Base-by-base conservation (phyloP, 1,139 yeast species). In the Scheffersomyces illinoinensis region DNA sequence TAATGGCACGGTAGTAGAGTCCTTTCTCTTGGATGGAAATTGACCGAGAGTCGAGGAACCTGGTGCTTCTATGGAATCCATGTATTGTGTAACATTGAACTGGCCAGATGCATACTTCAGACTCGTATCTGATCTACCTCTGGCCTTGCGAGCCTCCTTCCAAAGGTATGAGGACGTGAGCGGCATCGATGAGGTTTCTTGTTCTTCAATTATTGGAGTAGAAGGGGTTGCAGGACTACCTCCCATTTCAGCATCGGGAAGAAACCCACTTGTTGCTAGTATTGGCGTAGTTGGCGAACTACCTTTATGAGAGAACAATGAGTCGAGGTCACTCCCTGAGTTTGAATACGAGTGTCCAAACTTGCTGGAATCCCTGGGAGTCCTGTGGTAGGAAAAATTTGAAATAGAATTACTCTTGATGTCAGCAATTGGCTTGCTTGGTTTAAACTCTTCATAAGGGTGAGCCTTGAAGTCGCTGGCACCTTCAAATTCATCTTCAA, bases 151-250 rank as follows among this genome's bases (percentile, higher is more conserved):
- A 5, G 51, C 51, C n/a, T 48, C 51, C 51, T 48, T 48, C 51
- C 51, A 48, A 14, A 48, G 17, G 8, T 48, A 48, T 5, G 26
- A 20, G 26, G 51, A 48, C 5, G 51, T 48, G 18, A 48, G 24
- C 4, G 51, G 51, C 17, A 17, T 24, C 6, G 17, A 14, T 14
- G 51, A n/a, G 5, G 21, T 24, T 18, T 48, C 51, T n/a, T 48
- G 59, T 33, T 58, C 65, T 50, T 68, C 71, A 21, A 66, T 61
- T 14, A 61, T 61, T 4, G 73, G 72, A 1, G 75, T 64, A 20
- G 64, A 60, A 10, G 75, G 76, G 4, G 74, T 67, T n/a, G 59
- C 53, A 5, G 60, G 64, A 4, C 55, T 54, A 24, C 56, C 55
- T 20, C 26, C 24, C 21, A 19, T 26, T 48, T 48, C 51, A 17